phyloP scores from a whole-genome alignment of 2,329 filamentous ascomycete species.

The Botryosphaeria dothidea region DNA sequence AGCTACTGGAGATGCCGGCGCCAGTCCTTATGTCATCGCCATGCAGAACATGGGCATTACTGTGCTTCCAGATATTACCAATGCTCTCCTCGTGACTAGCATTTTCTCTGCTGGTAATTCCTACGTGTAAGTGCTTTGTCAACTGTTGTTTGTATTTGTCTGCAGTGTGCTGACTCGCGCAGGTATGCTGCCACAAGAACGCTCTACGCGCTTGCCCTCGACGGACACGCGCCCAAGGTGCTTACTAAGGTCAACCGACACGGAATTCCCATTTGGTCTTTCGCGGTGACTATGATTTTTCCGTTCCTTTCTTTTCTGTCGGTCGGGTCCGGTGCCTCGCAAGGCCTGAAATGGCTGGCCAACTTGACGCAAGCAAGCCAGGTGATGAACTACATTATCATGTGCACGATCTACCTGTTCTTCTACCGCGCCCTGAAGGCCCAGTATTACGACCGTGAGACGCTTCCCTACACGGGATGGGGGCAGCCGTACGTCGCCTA shows the following conservation, averaged over 20 bases:
- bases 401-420: conserved; percentile 54
- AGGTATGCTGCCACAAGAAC: conserved; percentile 26
- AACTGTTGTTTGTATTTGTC: too few relatives aligned
- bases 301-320: conserved; percentile 37
- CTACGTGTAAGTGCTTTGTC: conserved; percentile 40
- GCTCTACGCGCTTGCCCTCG: conserved; percentile 48
- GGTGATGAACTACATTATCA: conserved; percentile 64
- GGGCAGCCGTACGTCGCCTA: conserved; percentile 56
- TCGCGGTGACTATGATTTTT: conserved; percentile 49
- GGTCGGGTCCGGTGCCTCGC: conserved; percentile 31
- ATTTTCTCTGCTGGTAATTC: conserved; percentile 54
- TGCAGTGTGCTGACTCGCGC: neutral
- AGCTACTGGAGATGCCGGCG: conserved; percentile 13
- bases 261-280: conserved; percentile 62
- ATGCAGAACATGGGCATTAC: conserved; percentile 36
- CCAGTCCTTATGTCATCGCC: conserved; percentile 29
- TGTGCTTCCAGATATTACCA: conserved; percentile 32
- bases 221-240: conserved; percentile 49
- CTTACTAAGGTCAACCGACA: conserved; percentile 61
- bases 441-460: conserved; percentile 52
- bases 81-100: conserved; percentile 38
- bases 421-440: conserved; percentile 48
- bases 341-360: conserved; percentile 37
- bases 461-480: conserved; percentile 45
- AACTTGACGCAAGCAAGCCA: conserved; percentile 59